These are phyloP conservation scores for Hypoxylon crocopeplum DNA, from an alignment of 495 filamentous ascomycete genomes.

Conservation along the genomic window DNA sequence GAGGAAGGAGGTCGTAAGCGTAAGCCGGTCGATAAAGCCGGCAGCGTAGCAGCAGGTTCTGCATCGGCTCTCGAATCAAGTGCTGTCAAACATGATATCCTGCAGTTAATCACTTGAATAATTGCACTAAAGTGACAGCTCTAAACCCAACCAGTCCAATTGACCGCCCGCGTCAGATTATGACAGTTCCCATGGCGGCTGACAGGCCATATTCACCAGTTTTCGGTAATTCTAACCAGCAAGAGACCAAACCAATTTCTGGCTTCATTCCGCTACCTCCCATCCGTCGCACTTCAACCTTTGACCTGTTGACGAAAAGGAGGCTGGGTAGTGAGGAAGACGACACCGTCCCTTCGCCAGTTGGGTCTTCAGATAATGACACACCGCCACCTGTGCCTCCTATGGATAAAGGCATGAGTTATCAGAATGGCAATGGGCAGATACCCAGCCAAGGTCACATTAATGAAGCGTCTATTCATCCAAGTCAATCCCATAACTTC, in stretches of 20 bases:
- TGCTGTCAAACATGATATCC: slow-evolving; percentile 30
- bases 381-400: slow-evolving; percentile 24
- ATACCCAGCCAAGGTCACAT: slow-evolving; percentile 20
- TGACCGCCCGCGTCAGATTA: slow-evolving; percentile 20
- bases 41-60: slow-evolving; percentile 25
- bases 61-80: slow-evolving; percentile 25
- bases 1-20: slow-evolving; percentile 39
- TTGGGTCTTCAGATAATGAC: slow-evolving; percentile 37
- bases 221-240: slow-evolving; percentile 29
- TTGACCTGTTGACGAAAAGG: slow-evolving; percentile 48
- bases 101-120: slow-evolving; percentile 38
- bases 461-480: background rate
- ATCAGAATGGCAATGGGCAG: slow-evolving; percentile 35
- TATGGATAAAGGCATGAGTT: slow-evolving; percentile 15
- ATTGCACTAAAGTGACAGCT: slow-evolving; percentile 44
- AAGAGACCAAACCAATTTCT: slow-evolving; percentile 21
- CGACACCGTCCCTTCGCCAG: slow-evolving; percentile 33
- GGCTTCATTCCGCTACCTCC: slow-evolving; percentile 58
- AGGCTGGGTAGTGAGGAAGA: slow-evolving; percentile 31
- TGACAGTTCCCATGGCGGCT: slow-evolving; percentile 44
- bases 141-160: slow-evolving; percentile 16
- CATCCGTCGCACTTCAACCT: slow-evolving; percentile 59
- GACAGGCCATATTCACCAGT: slow-evolving; percentile 42
- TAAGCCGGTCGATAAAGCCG: slow-evolving; percentile 21
- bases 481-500: slow-evolving; percentile 27